Evolutionary conservation across 1,284 basidiomycete species (phyloP), one percentile per base, ranked within the genome.

Genomic region (Rhizopogon parksii): DNA sequence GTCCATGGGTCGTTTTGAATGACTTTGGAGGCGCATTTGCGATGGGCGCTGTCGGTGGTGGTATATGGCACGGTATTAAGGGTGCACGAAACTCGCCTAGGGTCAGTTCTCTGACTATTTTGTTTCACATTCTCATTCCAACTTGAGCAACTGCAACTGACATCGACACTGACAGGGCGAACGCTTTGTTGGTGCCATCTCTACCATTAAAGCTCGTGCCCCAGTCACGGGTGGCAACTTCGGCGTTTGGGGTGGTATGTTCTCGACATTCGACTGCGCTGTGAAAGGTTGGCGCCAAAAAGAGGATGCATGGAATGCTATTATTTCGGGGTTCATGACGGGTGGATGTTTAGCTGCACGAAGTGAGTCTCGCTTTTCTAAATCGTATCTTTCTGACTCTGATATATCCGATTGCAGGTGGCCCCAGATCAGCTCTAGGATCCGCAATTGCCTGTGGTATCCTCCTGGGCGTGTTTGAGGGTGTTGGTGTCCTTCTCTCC

Each of bases 221-320:
- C 96, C 96, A 2, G 95, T 99, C 25, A 92, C 95, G 17, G 96
- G 95, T 49, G 95, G 95, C 27, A 96, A 97, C 75, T 97, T 97
- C 68, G 95, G 95, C 64, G 86, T 97, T 15, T 98, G 95, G 95
- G 95, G 95, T 68, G 92, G 92, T 59, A 88, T 95, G 83, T 95
- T 95, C 68, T 95, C 91, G 34, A 89, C 92, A 21, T 99, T 95
- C 62, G 96, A 99, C 71, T 99, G 96, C 70, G 92, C 93, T 1
- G 90, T 99, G 57, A 98, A 99, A 71, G 94, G 94, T 8, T 91
- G 84, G 75, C 77, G 96, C 65, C 95, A 99, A 76, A 99, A 99
- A 70, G 96, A 99, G 71, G 96, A 99, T 70, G 91, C 95, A 47
- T 99, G 95, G 94, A 99, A 99, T 68, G 94, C 94, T 38, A 98